Evolutionary conservation across 371 early-diverging fungal species (phyloP).

Genomic region (Circinella minor): DNA sequence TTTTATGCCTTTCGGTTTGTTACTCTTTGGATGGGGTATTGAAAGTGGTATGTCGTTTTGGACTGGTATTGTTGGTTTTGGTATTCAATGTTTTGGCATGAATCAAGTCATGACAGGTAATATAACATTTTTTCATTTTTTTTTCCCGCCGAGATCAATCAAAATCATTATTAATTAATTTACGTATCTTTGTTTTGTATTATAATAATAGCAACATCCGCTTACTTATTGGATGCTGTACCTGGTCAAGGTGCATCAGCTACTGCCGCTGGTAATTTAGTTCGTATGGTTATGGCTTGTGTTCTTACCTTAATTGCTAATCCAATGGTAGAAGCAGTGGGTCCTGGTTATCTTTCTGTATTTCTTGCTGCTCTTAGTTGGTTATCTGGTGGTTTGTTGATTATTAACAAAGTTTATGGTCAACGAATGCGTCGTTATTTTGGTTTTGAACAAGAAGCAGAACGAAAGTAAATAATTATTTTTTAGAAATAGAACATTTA

Average conservation of each 20-base stretch:
- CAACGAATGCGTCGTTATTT: conserved; percentile 18
- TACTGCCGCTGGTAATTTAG: conserved; percentile 50
- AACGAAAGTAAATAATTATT: background rate
- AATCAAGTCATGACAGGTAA: conserved; percentile 24
- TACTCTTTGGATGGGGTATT: conserved; percentile 55
- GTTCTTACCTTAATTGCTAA: conserved; percentile 34
- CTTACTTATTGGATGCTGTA: conserved; percentile 52
- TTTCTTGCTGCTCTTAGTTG: conserved; percentile 28
- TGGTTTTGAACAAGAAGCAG: conserved; percentile 19
- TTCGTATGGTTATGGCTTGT: conserved; percentile 49
- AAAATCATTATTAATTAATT: too few relatives aligned
- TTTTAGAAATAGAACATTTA: too few relatives aligned
- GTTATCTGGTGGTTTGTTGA: conserved; percentile 12
- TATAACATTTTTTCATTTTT: too few relatives aligned
- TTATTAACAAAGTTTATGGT: conserved; percentile 26
- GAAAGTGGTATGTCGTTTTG: conserved; percentile 42
- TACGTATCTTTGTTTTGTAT: too few relatives aligned
- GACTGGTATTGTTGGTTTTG: conserved; percentile 48
- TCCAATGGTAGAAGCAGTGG: conserved; percentile 28
- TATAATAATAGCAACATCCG: conserved; percentile 27
- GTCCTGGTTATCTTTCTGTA: conserved; percentile 31
- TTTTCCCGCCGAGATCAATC: too few relatives aligned
- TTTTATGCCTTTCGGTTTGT: conserved; percentile 46
- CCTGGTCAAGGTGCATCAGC: conserved; percentile 50
- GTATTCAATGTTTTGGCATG: conserved; percentile 39